phyloP scores from a whole-genome alignment of 2,329 filamentous ascomycete genomes.

The Cytospora mali region DNA sequence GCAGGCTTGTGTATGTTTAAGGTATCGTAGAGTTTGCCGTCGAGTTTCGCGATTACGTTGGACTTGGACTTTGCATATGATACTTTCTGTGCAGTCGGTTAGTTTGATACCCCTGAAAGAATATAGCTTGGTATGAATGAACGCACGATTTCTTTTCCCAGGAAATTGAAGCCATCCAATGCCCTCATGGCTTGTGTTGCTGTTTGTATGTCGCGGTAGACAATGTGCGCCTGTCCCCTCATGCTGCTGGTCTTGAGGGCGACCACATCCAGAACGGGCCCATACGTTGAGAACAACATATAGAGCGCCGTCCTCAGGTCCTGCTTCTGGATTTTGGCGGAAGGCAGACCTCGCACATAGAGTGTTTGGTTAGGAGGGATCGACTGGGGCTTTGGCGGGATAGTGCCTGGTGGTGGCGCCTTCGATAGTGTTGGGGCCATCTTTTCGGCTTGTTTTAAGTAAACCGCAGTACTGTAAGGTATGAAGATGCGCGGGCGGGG shows the following conservation, averaged over 20 bases:
- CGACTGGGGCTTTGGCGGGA: conserved; percentile 29
- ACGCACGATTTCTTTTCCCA: conserved; percentile 82
- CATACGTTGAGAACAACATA: conserved; percentile 91
- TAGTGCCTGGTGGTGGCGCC: conserved; percentile 23
- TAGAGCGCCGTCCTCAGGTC: conserved; percentile 88
- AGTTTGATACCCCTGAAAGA: conserved; percentile 17
- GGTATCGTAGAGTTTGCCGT: conserved; percentile 91
- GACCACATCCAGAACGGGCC: conserved; percentile 87
- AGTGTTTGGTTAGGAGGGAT: conserved; percentile 56
- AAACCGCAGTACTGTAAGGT: not conserved
- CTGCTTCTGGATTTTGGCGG: conserved; percentile 85
- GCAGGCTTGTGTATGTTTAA: conserved; percentile 64
- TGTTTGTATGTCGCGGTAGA: conserved; percentile 87
- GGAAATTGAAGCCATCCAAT: conserved; percentile 82
- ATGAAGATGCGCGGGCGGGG: not conserved
- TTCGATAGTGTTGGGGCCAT: conserved; percentile 25
- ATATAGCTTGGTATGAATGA: not conserved
- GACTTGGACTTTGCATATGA: conserved; percentile 90
- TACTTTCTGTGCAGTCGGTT: conserved; percentile 66
- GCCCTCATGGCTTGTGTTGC: conserved; percentile 92
- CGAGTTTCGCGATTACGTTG: conserved; percentile 84
- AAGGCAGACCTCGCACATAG: conserved; percentile 84
- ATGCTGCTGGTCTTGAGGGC: conserved; percentile 88
- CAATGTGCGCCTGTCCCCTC: conserved; percentile 93
- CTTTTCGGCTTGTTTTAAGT: not conserved